Evolutionary conservation across 768 basidiomycete species (phyloP), one percentile per base, ranked within the genome.

Genomic region (Tubosaeta sp.): DNA sequence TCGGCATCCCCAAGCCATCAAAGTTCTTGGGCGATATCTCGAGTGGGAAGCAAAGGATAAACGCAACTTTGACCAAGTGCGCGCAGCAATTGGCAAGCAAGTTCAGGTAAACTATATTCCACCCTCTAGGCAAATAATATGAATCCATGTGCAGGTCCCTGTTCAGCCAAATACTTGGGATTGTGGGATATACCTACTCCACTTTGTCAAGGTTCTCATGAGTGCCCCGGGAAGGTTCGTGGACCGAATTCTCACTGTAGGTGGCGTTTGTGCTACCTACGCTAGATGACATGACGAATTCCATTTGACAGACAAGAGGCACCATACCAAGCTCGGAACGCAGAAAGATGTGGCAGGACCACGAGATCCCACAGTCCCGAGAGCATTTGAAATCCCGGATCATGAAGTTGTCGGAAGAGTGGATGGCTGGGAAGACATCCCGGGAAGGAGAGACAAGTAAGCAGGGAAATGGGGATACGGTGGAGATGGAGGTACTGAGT

Each of bases 131-230:
- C 2, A 31, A 14, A 43, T 27, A 22, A 19, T 39, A 34, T 42
- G 51, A 19, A 65, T 29, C 8, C 22, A 14, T 29, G 34, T 38
- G 5, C 58, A 95, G 91, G 91, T 94, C 4, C 95, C 95, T 4
- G 73, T 75, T 22, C 97, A 99, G 64, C 82, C 83, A 14, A 97
- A 98, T 64, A 90, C 76, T 57, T 90, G 85, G 62, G 95, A 97
- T 66, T 99, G 97, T 59, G 97, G 97, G 6, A 66, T 97, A 27
- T 99, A 91, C 67, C 76, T 98, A 12, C 74, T 98, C 11, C 93
- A 98, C 63, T 91, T 91, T 46, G 88, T 85, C 8, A 74, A 84
- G 59, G 82, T 80, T 0, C 90, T 98, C 63, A 80, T 97, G 68
- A 70, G 64, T 8, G 71, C 86, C 48, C 87, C 91, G 0, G 62